A percentile compares a stretch with the other conserved stretches of the same genome.
Evolutionary conservation across 2,329 filamentous ascomycete genomes (phyloP).

Genomic region (Colletotrichum agaves): DNA sequence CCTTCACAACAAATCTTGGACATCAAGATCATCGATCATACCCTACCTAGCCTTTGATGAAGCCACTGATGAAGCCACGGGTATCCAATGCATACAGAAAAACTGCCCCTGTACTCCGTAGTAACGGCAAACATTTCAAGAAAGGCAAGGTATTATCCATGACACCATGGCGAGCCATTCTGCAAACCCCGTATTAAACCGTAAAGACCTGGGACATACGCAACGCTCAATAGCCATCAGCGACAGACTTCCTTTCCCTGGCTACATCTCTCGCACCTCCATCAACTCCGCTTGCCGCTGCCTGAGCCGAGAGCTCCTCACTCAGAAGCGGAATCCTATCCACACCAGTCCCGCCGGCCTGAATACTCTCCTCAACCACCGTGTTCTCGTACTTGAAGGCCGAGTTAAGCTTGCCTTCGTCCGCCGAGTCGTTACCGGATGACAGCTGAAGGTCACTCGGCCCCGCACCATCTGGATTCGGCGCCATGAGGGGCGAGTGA

Average conservation of each 20-base stretch:
- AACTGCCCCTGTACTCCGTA: too few relatives aligned
- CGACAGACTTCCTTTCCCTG: conserved; percentile 56
- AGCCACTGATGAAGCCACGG: too few relatives aligned
- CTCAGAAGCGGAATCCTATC: conserved; percentile 68
- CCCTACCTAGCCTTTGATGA: too few relatives aligned
- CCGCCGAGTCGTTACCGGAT: conserved; percentile 37
- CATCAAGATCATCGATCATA: too few relatives aligned
- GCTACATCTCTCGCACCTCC: conserved; percentile 56
- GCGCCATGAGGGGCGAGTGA: conserved; percentile 52
- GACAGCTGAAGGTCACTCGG: conserved; percentile 27
- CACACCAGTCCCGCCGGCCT: conserved; percentile 47
- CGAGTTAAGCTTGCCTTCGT: conserved; percentile 33
- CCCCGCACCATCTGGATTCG: conserved; percentile 42
- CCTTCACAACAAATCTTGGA: too few relatives aligned
- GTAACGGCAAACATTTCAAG: too few relatives aligned
- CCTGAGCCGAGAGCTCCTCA: conserved; percentile 53
- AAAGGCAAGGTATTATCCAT: too few relatives aligned
- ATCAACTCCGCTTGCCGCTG: conserved; percentile 55
- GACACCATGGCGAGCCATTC: too few relatives aligned
- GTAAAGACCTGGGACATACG: neutral
- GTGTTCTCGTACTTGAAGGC: conserved; percentile 27
- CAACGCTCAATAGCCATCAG: neutral
- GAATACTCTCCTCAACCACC: conserved; percentile 40
- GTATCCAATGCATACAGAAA: too few relatives aligned
- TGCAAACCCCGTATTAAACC: too few relatives aligned